A percentile compares a stretch with the other conserved stretches of the same genome.
phyloP scores from a whole-genome alignment of 805 yeast genomes.

The Wickerhamomyces canadensis region DNA sequence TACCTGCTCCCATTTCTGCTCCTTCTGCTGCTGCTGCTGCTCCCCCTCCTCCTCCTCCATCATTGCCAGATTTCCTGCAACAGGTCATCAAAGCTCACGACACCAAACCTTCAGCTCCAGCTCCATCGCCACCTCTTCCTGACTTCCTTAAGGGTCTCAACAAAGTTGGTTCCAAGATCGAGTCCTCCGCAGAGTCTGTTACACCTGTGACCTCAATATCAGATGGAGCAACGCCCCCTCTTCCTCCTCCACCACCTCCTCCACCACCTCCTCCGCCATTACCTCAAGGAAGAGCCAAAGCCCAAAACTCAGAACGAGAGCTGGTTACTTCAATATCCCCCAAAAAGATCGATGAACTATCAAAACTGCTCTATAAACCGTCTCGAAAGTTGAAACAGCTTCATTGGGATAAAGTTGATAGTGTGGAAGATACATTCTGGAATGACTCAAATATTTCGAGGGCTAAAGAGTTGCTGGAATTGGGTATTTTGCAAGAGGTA shows the following conservation, averaged over 20 bases:
- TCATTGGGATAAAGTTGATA: constrained; percentile 94
- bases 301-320: constrained; percentile 9
- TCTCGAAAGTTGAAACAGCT: constrained; percentile 75
- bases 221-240: neutral
- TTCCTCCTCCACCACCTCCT: constrained; percentile 8
- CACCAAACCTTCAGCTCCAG: constrained; percentile 3
- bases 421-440: constrained; percentile 86
- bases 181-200: constrained; percentile 6
- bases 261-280: constrained; percentile 18
- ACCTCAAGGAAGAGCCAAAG: constrained; percentile 3
- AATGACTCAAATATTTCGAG: constrained; percentile 48
- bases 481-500: constrained; percentile 78
- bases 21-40: neutral
- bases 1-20: no score
- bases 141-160: neutral
- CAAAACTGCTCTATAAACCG: constrained; percentile 2
- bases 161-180: neutral
- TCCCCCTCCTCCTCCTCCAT: constrained; percentile 23
- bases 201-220: constrained; percentile 12
- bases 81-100: constrained; percentile 1
- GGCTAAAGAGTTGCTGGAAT: constrained; percentile 59
- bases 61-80: constrained; percentile 7
- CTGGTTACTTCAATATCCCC: neutral
- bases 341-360: constrained; percentile 9
- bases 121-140: constrained; percentile 12